Percentiles rank a stretch among this genome's conserved stretches.
phyloP scores from a whole-genome alignment of 371 early-diverging fungal species.

The Synchytrium microbalum region DNA sequence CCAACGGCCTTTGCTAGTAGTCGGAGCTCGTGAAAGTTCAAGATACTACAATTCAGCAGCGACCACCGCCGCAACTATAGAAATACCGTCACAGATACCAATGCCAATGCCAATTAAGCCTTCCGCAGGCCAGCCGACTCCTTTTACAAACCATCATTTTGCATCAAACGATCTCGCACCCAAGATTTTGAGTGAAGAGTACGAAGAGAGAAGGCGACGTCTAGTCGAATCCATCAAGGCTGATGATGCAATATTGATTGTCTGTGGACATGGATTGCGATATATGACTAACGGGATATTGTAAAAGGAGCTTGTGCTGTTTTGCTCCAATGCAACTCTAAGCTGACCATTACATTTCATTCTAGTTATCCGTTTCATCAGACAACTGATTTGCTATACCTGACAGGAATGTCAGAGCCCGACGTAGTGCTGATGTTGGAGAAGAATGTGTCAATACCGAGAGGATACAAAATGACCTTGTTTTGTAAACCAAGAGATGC shows the following conservation, averaged over 20 bases:
- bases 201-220: slow-evolving; percentile 59
- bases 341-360: neutral
- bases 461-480: slow-evolving; percentile 60
- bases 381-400: slow-evolving; percentile 80
- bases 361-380: slow-evolving; percentile 87
- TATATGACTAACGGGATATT: slow-evolving; percentile 89
- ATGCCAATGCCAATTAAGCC: no score
- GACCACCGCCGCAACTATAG: no score
- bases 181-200: slow-evolving; percentile 64
- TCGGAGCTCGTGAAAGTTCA: no score
- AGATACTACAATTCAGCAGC: no score
- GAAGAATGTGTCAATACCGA: neutral
- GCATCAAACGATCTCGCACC: slow-evolving; percentile 71
- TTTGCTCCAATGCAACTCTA: neutral
- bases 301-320: slow-evolving; percentile 23
- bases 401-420: slow-evolving; percentile 87
- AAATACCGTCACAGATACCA: no score
- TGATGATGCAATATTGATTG: slow-evolving; percentile 58
- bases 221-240: slow-evolving; percentile 46
- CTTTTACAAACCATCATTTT: no score
- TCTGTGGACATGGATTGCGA: slow-evolving; percentile 67
- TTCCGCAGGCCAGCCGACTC: no score
- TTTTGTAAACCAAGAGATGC: slow-evolving; percentile 72
- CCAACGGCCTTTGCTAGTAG: no score
- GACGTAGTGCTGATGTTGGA: slow-evolving; percentile 50